Percentiles rank a stretch among this genome's conserved stretches.
Evolutionary conservation across 257 asterid genomes (phyloP).

Genomic region (Nicotiana noctiflora): DNA sequence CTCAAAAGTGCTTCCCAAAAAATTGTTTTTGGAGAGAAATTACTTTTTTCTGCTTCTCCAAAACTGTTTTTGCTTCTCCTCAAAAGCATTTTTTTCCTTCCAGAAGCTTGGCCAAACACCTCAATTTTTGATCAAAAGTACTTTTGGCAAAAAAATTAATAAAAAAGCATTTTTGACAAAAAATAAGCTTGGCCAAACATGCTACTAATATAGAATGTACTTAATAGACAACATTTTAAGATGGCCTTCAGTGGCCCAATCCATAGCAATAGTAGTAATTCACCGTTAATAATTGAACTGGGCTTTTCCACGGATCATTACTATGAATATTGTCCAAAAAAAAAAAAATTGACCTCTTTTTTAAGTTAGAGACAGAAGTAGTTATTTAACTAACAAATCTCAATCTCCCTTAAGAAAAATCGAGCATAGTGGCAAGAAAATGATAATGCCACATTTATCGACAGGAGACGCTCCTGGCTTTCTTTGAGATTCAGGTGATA

Average conservation of each 20-base stretch:
- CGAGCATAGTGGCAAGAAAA: background rate
- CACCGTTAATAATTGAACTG: background rate
- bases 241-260: background rate
- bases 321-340: background rate
- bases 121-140: too few relatives aligned
- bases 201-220: too few relatives aligned
- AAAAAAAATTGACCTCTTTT: background rate
- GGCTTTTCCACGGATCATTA: background rate
- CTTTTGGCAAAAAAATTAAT: too few relatives aligned
- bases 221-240: background rate
- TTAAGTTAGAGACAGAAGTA: too few relatives aligned
- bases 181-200: too few relatives aligned
- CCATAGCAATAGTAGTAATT: background rate
- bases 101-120: too few relatives aligned
- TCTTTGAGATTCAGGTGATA: background rate
- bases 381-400: background rate
- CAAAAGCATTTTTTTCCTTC: too few relatives aligned
- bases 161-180: too few relatives aligned
- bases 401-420: background rate
- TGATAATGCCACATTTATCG: background rate
- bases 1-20: too few relatives aligned
- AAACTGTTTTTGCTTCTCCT: too few relatives aligned
- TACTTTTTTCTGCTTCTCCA: too few relatives aligned
- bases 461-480: background rate
- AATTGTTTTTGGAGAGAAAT: too few relatives aligned